phyloP scores from a whole-genome alignment of 371 early-diverging fungal genomes.

The Batkoa obscura region DNA sequence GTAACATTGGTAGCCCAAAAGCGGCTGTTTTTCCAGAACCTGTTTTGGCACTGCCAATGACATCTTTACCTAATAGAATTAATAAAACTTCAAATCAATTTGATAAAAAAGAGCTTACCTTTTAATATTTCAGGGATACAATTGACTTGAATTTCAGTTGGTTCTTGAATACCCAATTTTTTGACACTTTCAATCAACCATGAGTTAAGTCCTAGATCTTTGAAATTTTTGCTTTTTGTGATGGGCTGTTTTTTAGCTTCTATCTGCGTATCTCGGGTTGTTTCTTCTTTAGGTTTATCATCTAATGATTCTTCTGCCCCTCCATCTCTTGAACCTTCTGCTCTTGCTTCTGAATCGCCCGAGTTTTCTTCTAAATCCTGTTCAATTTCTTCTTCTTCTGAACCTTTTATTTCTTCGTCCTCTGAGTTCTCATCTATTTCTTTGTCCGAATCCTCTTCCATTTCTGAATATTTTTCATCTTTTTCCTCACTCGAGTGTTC shows the following conservation, averaged over 20 bases:
- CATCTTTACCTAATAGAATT: conserved; percentile 50
- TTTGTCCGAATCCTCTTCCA: not conserved
- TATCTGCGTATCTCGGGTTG: conserved; percentile 18
- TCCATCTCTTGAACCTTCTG: not conserved
- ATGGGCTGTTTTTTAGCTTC: conserved; percentile 17
- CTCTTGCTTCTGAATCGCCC: not conserved
- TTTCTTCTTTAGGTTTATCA: conserved; percentile 21
- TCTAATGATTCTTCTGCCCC: conserved; percentile 9
- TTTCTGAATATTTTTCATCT: too few species aligned
- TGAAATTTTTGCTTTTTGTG: conserved; percentile 15
- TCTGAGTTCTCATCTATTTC: not conserved
- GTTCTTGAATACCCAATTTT: conserved; percentile 58
- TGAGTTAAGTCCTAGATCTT: conserved; percentile 42
- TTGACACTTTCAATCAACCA: conserved; percentile 67
- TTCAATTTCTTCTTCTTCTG: not conserved
- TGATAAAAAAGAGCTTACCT: conserved; percentile 3
- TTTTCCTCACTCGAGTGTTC: too few species aligned
- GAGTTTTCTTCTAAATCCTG: not conserved
- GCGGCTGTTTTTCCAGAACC: conserved; percentile 99
- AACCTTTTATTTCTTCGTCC: not conserved
- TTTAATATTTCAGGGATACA: conserved; percentile 49
- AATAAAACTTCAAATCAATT: not conserved
- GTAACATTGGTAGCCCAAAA: conserved; percentile 96
- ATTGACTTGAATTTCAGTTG: conserved; percentile 90
- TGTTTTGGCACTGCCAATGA: conserved; percentile 96